Evolutionary conservation across 495 filamentous ascomycete species (phyloP).

Genomic region (Penicillium antarcticum): DNA sequence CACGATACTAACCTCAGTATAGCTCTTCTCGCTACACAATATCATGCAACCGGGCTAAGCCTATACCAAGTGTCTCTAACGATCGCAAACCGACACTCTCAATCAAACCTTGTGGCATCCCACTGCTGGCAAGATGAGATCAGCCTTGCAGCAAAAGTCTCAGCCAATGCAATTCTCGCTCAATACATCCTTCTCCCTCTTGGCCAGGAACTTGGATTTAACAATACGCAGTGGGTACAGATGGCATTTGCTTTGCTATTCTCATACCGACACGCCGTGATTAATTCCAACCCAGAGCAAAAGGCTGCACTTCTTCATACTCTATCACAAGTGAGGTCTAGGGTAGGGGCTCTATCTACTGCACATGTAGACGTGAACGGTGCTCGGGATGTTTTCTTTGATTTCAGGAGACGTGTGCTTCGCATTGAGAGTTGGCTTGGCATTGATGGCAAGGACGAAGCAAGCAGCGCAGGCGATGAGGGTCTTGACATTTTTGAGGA

Average conservation of each 20-base stretch:
- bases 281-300: background rate
- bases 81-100: background rate
- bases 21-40: conserved; percentile 23
- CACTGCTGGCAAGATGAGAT: conserved; percentile 3
- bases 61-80: conserved; percentile 21
- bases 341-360: conserved; percentile 14
- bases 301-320: conserved; percentile 6
- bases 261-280: conserved; percentile 8
- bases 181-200: conserved; percentile 16
- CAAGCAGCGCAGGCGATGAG: too few relatives aligned
- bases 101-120: background rate
- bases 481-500: too few relatives aligned
- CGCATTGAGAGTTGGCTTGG: conserved; percentile 5
- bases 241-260: conserved; percentile 22
- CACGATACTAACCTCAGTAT: background rate
- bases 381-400: conserved; percentile 13
- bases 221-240: conserved; percentile 26
- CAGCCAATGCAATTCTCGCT: conserved; percentile 9
- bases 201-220: conserved; percentile 13
- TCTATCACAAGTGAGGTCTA: conserved; percentile 8
- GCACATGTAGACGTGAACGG: conserved; percentile 11
- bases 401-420: conserved; percentile 11
- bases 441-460: background rate
- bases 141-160: conserved; percentile 5
- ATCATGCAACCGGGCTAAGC: conserved; percentile 17